phyloP scores from a whole-genome alignment of 2,329 filamentous ascomycete species.

The Fusarium poae region DNA sequence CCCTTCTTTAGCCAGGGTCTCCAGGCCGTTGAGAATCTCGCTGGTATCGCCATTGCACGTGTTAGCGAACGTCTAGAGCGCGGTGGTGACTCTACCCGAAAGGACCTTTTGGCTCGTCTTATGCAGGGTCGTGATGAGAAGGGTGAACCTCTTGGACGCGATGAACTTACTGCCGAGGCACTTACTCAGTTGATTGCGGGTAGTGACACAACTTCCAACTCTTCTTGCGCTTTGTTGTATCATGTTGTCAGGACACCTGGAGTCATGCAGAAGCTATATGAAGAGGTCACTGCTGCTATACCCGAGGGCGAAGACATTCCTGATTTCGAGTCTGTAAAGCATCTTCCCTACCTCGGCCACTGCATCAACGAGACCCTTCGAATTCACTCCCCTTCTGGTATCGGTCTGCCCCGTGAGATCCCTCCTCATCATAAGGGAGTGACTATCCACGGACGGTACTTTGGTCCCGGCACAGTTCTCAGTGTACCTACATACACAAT shows the following conservation, averaged over 20 bases:
- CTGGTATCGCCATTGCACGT: constrained; percentile 87
- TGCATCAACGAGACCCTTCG: constrained; percentile 88
- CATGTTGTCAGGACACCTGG: constrained; percentile 78
- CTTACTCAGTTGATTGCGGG: constrained; percentile 89
- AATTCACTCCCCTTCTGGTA: constrained; percentile 86
- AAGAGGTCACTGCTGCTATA: constrained; percentile 78
- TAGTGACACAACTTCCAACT: constrained; percentile 82
- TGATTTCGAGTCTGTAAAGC: constrained; percentile 76
- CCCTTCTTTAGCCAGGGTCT: constrained; percentile 84
- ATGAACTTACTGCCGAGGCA: constrained; percentile 89
- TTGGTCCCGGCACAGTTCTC: constrained; percentile 81
- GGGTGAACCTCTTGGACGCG: constrained; percentile 79
- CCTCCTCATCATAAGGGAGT: constrained; percentile 73
- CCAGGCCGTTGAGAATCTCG: constrained; percentile 81
- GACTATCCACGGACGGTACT: constrained; percentile 75
- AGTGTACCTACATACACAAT: constrained; percentile 87
- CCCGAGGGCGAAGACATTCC: constrained; percentile 74
- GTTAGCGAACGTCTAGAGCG: constrained; percentile 80
- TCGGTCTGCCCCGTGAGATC: constrained; percentile 83
- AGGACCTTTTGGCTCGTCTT: constrained; percentile 83
- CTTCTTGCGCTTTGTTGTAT: constrained; percentile 85
- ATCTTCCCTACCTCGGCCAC: constrained; percentile 80
- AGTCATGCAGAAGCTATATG: constrained; percentile 77
- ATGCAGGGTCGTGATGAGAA: constrained; percentile 89
- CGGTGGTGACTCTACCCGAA: constrained; percentile 71